Percentiles rank a stretch among this genome's conserved stretches.
These are phyloP conservation scores for Plasmodium berghei DNA, from an alignment of 169 alveolate genomes.

Conservation along the genomic window DNA sequence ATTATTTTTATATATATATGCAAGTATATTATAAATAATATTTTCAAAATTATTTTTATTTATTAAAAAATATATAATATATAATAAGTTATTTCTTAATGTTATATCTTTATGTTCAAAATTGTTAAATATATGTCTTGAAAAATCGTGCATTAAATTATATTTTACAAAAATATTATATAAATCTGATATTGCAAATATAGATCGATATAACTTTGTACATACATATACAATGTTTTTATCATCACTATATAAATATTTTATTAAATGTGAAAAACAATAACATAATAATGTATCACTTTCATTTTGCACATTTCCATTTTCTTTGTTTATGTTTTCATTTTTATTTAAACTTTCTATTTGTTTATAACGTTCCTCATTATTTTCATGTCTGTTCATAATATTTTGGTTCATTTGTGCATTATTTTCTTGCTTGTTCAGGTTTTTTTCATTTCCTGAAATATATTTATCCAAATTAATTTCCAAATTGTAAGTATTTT, in stretches of 20 bases:
- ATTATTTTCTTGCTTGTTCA: not conserved
- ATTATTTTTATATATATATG: not conserved
- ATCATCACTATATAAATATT: slow-evolving; percentile 27
- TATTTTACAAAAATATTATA: not conserved
- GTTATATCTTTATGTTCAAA: slow-evolving; percentile 25
- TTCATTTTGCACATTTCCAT: not conserved
- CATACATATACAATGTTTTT: slow-evolving; percentile 36
- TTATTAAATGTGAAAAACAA: slow-evolving; percentile 31
- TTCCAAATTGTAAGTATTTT: slow-evolving; percentile 1
- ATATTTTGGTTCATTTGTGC: not conserved
- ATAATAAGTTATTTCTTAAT: slow-evolving; percentile 28
- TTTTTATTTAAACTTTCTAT: not conserved
- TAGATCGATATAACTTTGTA: slow-evolving; percentile 11
- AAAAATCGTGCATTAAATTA: slow-evolving; percentile 7
- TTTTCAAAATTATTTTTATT: slow-evolving; percentile 26
- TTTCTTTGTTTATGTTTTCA: not conserved
- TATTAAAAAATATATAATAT: slow-evolving; percentile 29
- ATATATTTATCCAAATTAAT: slow-evolving; percentile 13
- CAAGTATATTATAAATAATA: slow-evolving; percentile 8
- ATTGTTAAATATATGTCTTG: slow-evolving; percentile 13
- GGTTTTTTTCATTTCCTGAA: not conserved
- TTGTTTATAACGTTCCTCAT: not conserved
- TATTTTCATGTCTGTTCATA: not conserved
- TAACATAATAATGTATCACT: slow-evolving; percentile 8
- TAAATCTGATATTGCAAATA: slow-evolving; percentile 14